Evolutionary conservation across 2,329 filamentous ascomycete species (phyloP), one percentile per base, ranked within the genome.

Genomic region (Xylaria sp.): DNA sequence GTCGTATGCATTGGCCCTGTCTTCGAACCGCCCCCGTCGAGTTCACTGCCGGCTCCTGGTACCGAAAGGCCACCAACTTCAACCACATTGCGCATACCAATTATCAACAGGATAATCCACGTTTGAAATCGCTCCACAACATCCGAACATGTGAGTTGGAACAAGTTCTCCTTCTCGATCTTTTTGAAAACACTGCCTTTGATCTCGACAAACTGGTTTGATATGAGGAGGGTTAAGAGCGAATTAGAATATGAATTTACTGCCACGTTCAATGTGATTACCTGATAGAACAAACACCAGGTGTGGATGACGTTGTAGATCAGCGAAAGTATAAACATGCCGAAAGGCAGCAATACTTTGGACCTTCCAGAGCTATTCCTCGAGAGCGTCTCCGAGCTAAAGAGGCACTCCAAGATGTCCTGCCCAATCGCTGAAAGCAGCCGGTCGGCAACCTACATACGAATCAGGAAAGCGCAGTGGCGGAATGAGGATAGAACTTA

Each of bases 221-320:
- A 97, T 78, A 99, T 89, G 1, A 99, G 85, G 0, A 99, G 87
- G 0, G 96, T 97, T 39, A 99, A 85, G 4, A 99, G 84, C 0
- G 96, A 95, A 76, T 99, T 99, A 0, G 94, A 97, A 80, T 99
- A 99, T 0, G 95, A 97, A 80, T 99, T 99, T 74, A 99, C 95
- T 0, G 96, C 96, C 3, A 99, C 97, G 71, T 99, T 99, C 62
- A 99, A 87, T 0, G 96, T 97, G 74, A 99, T 97, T 73, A 98
- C 95, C 77, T 99, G 96, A 79, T 97, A 98, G 80, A 99, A 98
- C 0, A 99, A 84, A 0, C 93, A 90, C 0, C 94, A 90, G 0
- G 95, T 91, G 79, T 99, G 96, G 4, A 92, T 83, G 52, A 97
- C 91, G 65, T 95, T 97, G 82, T 99, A 99, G 0, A 87, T 85